These are phyloP conservation scores for Trichoderma orchidacearum DNA, from an alignment of 495 filamentous ascomycete genomes.

Conservation along the genomic window DNA sequence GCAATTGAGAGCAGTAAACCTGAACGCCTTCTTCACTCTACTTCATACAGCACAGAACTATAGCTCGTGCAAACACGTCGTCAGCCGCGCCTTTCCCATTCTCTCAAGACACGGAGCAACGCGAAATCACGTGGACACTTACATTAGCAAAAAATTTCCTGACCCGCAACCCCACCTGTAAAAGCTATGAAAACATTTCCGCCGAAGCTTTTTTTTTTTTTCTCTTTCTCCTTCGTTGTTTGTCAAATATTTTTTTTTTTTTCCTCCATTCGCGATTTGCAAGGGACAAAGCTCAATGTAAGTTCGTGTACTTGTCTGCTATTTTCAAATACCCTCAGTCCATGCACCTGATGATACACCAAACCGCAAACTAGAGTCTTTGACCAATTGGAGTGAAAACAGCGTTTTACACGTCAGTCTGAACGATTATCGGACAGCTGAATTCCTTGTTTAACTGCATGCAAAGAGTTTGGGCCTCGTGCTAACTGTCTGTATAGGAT, in stretches of 20 bases:
- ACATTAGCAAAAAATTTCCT: not conserved
- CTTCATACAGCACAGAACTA: not conserved
- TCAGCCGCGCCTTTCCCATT: constrained; percentile 4
- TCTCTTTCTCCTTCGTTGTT: not conserved
- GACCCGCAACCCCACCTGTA: not conserved
- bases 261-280: not conserved
- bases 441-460: constrained; percentile 10
- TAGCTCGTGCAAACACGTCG: not conserved
- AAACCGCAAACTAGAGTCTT: constrained; percentile 99
- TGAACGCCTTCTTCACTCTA: not conserved
- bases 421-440: constrained; percentile 32
- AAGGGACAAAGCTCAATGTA: not conserved
- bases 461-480: not conserved
- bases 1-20: not conserved
- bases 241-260: not conserved
- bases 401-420: constrained; percentile 98
- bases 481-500: not conserved
- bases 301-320: not conserved
- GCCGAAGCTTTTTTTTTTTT: not conserved
- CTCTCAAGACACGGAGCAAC: not conserved
- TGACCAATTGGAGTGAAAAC: constrained; percentile 96
- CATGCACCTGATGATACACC: constrained; percentile 42
- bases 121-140: constrained; percentile 1
- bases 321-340: not conserved
- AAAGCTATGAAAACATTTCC: not conserved